Conservation (phyloP, 306 rosid species). For the Fragaria iinumae region DNA sequence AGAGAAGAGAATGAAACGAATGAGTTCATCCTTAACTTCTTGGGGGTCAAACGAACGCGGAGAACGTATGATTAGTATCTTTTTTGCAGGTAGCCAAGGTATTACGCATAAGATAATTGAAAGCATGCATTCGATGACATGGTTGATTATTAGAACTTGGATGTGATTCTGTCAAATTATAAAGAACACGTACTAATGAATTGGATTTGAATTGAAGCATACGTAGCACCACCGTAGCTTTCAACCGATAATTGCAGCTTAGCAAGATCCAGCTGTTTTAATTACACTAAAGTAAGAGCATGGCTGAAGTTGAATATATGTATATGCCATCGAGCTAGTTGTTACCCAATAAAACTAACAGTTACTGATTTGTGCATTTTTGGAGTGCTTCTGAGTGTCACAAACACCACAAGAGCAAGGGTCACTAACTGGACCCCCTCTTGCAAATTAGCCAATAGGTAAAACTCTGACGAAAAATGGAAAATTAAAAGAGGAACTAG, state of each 20-base stretch:
- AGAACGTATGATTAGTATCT: not conserved
- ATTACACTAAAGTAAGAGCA: not conserved
- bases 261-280: conserved; percentile 29
- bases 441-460: not conserved
- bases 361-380: not conserved
- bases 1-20: too few species aligned
- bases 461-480: not conserved
- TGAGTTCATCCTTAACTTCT: too few species aligned
- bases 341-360: not conserved
- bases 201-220: not conserved
- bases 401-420: not conserved
- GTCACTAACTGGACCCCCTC: not conserved
- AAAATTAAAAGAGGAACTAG: not conserved
- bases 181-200: not conserved
- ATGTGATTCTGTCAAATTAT: not conserved
- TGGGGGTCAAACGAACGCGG: not conserved
- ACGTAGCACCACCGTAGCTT: not conserved
- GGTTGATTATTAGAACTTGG: not conserved
- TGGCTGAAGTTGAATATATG: not conserved
- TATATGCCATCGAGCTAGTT: conserved; percentile 15
- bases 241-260: conserved; percentile 18
- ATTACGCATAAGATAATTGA: not conserved
- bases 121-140: not conserved
- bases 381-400: not conserved
- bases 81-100: not conserved